Evolutionary conservation across 768 basidiomycete genomes (phyloP).

Genomic region (Serpula lacrymans): DNA sequence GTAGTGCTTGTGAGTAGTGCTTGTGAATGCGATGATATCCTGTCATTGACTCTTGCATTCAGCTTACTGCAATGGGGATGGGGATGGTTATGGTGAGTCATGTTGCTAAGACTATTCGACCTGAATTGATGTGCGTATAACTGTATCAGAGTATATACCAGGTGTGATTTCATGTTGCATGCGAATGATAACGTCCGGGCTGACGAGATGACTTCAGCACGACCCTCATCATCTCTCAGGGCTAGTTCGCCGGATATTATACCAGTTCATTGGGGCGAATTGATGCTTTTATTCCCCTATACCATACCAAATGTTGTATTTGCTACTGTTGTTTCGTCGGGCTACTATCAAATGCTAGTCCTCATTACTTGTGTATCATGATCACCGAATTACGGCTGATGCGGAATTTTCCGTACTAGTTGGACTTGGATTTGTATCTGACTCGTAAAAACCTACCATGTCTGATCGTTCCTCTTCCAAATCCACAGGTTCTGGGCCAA

Average conservation of each 20-base stretch:
- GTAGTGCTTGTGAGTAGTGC: slow-evolving; percentile 52
- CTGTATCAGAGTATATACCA: slow-evolving; percentile 71
- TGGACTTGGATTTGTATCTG: no score
- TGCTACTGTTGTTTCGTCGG: no score
- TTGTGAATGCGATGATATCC: neutral
- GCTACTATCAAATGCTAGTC: slow-evolving; percentile 16
- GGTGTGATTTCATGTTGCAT: slow-evolving; percentile 22
- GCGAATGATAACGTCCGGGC: neutral
- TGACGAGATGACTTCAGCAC: slow-evolving; percentile 29
- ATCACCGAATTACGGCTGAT: no score
- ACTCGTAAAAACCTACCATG: no score
- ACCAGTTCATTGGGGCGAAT: slow-evolving; percentile 89
- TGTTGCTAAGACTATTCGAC: neutral
- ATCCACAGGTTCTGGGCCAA: no score
- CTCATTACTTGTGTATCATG: no score
- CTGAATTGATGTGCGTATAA: neutral
- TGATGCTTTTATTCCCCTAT: slow-evolving; percentile 24
- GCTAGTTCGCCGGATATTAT: slow-evolving; percentile 74
- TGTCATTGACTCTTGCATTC: slow-evolving; percentile 6
- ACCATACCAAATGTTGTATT: neutral
- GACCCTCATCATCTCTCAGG: slow-evolving; percentile 82
- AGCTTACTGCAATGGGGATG: slow-evolving; percentile 76
- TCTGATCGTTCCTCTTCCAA: no score
- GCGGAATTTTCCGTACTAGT: no score
- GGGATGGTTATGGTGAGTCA: slow-evolving; percentile 82